A percentile compares a stretch with the other conserved stretches of the same genome.
Evolutionary conservation across 2,329 filamentous ascomycete genomes (phyloP).

Genomic region (Nemania bipapillata): DNA sequence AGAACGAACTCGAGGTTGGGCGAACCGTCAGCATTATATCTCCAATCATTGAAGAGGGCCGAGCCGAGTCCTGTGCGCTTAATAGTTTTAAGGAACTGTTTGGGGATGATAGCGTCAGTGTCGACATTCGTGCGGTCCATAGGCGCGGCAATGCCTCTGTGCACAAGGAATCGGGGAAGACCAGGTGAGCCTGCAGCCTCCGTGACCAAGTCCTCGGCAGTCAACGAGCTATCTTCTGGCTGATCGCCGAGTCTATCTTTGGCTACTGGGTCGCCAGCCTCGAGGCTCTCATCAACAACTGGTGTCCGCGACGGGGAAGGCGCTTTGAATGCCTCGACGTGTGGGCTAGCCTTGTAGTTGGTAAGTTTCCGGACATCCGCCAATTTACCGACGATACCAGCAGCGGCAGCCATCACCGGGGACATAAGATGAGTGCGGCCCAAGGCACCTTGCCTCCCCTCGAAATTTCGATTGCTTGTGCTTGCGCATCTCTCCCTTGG

Average conservation of each 20-base stretch:
- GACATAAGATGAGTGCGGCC: constrained; percentile 96
- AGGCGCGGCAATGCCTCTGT: constrained; percentile 88
- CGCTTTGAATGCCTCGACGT: constrained; percentile 67
- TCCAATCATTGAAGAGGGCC: constrained; percentile 86
- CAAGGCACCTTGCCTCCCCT: constrained; percentile 91
- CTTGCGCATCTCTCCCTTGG: constrained; percentile 93
- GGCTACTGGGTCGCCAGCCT: constrained; percentile 61
- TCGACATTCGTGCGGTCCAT: constrained; percentile 91
- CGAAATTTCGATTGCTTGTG: constrained; percentile 97
- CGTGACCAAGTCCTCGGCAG: constrained; percentile 69
- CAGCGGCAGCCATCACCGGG: constrained; percentile 93
- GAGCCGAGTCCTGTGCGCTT: constrained; percentile 93
- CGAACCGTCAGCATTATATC: constrained; percentile 77
- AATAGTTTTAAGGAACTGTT: constrained; percentile 99
- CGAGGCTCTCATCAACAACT: constrained; percentile 64
- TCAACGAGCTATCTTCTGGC: constrained; percentile 71
- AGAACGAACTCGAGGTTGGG: constrained; percentile 87
- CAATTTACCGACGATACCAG: constrained; percentile 88
- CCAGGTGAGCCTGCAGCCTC: constrained; percentile 66
- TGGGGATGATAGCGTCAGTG: constrained; percentile 99
- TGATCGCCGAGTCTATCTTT: constrained; percentile 66
- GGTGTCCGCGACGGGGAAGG: constrained; percentile 54
- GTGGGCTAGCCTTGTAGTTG: constrained; percentile 66
- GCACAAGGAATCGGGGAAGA: constrained; percentile 82
- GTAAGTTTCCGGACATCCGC: constrained; percentile 87